These are phyloP conservation scores for Calonectria montana DNA, from an alignment of 2,329 filamentous ascomycete genomes.

Conservation along the genomic window DNA sequence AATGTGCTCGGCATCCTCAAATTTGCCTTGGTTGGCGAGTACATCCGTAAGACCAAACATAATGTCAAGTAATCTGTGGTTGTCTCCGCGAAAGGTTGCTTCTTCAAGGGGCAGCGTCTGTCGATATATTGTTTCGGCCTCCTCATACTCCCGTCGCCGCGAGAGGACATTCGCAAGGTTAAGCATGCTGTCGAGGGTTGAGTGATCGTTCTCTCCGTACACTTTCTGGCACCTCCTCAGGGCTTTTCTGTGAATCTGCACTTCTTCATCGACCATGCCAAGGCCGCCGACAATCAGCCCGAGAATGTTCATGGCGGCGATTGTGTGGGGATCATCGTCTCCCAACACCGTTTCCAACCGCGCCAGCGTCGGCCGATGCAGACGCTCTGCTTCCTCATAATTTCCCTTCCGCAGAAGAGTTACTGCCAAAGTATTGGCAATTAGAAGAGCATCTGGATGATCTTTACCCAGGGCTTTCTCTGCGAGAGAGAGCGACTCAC, in stretches of 20 bases:
- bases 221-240: not conserved
- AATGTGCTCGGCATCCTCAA: not conserved
- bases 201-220: not conserved
- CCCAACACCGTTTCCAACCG: not conserved
- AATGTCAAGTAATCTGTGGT: not conserved
- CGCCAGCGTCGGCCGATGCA: not conserved
- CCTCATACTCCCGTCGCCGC: slow-evolving; percentile 21
- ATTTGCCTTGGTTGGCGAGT: not conserved
- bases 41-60: not conserved
- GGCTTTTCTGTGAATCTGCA: not conserved
- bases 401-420: not conserved
- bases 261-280: slow-evolving; percentile 26
- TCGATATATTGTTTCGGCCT: slow-evolving; percentile 28
- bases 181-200: not conserved
- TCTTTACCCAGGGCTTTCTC: not conserved
- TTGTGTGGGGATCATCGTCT: not conserved
- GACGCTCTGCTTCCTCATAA: slow-evolving; percentile 32
- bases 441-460: not conserved
- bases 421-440: not conserved
- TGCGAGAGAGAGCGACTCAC: not conserved
- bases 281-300: not conserved
- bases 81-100: not conserved
- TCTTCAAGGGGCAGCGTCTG: not conserved
- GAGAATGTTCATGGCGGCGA: not conserved
- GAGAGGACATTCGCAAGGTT: not conserved